A percentile compares a stretch with the other conserved stretches of the same genome.
These are phyloP conservation scores for Butyriboletus pseudospeciosus DNA, from an alignment of 1,284 basidiomycete species.

Conservation along the genomic window DNA sequence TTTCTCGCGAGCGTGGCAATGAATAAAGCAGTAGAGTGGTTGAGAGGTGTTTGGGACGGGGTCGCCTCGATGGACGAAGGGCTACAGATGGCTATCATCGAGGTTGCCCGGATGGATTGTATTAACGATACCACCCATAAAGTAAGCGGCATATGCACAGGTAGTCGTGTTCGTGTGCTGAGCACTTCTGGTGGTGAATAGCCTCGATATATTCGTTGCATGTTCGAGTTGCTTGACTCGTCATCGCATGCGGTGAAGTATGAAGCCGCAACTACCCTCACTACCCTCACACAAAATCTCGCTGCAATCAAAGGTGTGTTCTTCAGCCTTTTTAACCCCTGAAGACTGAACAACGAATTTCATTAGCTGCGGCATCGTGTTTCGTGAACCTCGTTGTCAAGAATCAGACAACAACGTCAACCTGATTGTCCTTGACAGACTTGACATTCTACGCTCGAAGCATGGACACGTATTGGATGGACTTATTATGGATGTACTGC, in stretches of 20 bases:
- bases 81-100: conserved; percentile 95
- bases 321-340: not conserved
- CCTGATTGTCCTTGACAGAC: conserved; percentile 92
- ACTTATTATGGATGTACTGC: conserved; percentile 94
- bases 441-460: conserved; percentile 79
- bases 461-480: conserved; percentile 91
- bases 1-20: conserved; percentile 89
- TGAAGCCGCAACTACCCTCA: conserved; percentile 94
- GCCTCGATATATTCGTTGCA: conserved; percentile 89
- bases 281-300: conserved; percentile 92
- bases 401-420: conserved; percentile 99
- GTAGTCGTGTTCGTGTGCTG: conserved; percentile 11
- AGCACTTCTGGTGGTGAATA: conserved; percentile 29
- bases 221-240: conserved; percentile 92
- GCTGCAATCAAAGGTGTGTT: conserved; percentile 86
- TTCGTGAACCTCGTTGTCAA: conserved; percentile 90
- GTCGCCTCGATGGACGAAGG: conserved; percentile 86
- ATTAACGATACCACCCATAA: conserved; percentile 77
- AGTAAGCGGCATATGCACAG: conserved; percentile 43
- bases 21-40: conserved; percentile 88
- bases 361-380: conserved; percentile 79
- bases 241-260: conserved; percentile 96
- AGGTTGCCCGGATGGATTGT: conserved; percentile 91
- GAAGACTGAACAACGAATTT: not conserved
- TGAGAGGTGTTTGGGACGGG: conserved; percentile 81